phyloP scores from a whole-genome alignment of 805 yeast genomes.

The Candida montana region DNA sequence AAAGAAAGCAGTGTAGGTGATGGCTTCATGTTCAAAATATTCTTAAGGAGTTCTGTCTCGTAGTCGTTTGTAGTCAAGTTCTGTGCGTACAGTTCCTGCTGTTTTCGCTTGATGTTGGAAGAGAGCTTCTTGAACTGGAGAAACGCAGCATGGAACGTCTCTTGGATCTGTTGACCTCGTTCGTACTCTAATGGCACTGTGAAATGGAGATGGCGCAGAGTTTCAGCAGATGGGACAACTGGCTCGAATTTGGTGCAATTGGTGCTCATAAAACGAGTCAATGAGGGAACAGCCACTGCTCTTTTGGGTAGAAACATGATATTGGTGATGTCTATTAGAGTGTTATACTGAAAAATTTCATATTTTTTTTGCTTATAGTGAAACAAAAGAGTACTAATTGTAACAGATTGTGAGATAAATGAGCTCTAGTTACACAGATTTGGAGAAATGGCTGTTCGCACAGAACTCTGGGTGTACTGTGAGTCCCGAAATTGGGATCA shows the following conservation, averaged over 20 bases:
- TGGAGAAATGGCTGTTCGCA: constrained; percentile 9
- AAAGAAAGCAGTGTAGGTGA: constrained; percentile 71
- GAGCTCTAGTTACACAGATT: not conserved
- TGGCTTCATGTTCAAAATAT: constrained; percentile 45
- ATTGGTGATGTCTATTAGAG: no score
- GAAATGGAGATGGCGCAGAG: constrained; percentile 41
- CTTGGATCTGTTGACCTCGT: constrained; percentile 53
- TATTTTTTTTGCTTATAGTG: no score
- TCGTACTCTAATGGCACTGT: constrained; percentile 33
- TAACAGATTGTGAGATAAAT: not conserved
- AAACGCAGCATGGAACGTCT: constrained; percentile 48
- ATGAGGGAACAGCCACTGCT: not conserved
- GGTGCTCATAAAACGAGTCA: not conserved
- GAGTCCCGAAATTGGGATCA: constrained; percentile 37
- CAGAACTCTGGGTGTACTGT: not conserved
- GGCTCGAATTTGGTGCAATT: constrained; percentile 27
- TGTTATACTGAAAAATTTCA: no score
- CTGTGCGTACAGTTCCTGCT: constrained; percentile 33
- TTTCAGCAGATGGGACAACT: constrained; percentile 28
- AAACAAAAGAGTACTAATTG: no score
- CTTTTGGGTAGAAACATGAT: not conserved
- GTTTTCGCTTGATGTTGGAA: constrained; percentile 39
- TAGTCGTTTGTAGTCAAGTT: constrained; percentile 39
- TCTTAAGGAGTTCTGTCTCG: constrained; percentile 40
- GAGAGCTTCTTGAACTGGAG: constrained; percentile 52